Base-by-base conservation (phyloP, 352 stramenopile genomes). In the Sclerospora graminicola region DNA sequence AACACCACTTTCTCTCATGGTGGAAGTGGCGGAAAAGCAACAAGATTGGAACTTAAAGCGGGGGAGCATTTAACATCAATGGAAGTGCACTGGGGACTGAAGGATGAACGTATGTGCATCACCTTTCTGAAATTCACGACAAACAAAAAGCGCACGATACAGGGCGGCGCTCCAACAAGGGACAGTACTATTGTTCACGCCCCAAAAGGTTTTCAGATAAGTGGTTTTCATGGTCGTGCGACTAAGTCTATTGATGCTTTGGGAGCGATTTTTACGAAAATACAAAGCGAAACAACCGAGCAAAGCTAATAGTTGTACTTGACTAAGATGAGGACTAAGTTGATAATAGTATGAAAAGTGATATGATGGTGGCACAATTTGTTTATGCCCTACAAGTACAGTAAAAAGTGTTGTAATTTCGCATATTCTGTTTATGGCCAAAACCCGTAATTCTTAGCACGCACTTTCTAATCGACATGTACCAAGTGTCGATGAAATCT, bases 1-100 rank as follows among this genome's bases (percentile, higher is more conserved):
- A 45, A 48, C 16, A 45, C 48, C 37, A 54, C 44, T 0, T 54
- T 58, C 13, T 54, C 50, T 3, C 50, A 58, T 11, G 50, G 50
- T 15, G 50, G 50, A 26, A 48, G 37, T 41, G 50, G 50, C n/a
- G 50, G 44, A 3, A 48, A 1, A 11, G 44, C 48, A 3, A 54
- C 45, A 26, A 54, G 35, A 1, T 10, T 58, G 0, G 36, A 9
- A 1, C 50, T 58, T 2, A 38, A 45, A 19, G 24, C 30, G 19
- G 50, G 40, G 4, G 50, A 58, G 27, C 48, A 54, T 27, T 37
- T 58, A n/a, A 58, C 30, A 2, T 40, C 8, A 2, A 45, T 58
- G 44, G 50, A 58, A 7, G 44, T 11, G 15, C 30, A 58, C 2
- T 54, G 30, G 37, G 37, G 19, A 1, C 14, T 54, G 37, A 54